Evolutionary conservation across 176 grass and related monocot species (phyloP).

Genomic region (Aegilops speltoides): DNA sequence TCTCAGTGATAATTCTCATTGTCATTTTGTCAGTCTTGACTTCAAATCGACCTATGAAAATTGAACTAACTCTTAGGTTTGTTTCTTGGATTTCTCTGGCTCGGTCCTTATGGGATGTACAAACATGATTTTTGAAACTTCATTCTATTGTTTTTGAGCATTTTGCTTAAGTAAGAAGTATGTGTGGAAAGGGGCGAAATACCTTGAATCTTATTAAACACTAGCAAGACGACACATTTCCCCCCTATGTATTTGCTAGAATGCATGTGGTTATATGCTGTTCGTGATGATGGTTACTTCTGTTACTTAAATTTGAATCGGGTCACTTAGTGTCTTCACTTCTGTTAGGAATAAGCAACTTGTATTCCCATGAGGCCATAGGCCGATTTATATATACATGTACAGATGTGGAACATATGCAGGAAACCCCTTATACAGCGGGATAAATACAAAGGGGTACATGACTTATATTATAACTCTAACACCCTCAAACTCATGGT

Average conservation of each 20-base stretch:
- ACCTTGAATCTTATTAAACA: neutral
- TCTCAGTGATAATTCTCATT: slow-evolving; percentile 25
- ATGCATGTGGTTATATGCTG: neutral
- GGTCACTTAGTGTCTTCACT: neutral
- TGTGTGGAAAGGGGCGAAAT: neutral
- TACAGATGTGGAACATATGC: too few relatives aligned
- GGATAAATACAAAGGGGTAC: too few relatives aligned
- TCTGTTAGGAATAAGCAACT: too few relatives aligned
- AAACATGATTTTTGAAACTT: slow-evolving; percentile 19
- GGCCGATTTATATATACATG: too few relatives aligned
- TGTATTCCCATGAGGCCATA: too few relatives aligned
- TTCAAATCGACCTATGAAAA: neutral
- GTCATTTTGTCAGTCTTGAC: neutral
- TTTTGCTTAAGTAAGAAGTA: neutral
- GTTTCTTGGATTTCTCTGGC: neutral
- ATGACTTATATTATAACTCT: too few relatives aligned
- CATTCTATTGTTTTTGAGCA: neutral
- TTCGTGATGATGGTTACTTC: neutral
- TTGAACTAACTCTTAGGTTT: slow-evolving; percentile 15
- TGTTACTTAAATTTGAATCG: slow-evolving; percentile 24
- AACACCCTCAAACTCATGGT: too few relatives aligned
- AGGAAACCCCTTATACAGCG: too few relatives aligned
- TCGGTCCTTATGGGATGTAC: neutral
- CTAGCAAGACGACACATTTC: neutral
- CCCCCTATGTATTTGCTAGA: neutral